These are phyloP conservation scores for Amanita jacksonii DNA, from an alignment of 768 basidiomycete species.

Conservation along the genomic window DNA sequence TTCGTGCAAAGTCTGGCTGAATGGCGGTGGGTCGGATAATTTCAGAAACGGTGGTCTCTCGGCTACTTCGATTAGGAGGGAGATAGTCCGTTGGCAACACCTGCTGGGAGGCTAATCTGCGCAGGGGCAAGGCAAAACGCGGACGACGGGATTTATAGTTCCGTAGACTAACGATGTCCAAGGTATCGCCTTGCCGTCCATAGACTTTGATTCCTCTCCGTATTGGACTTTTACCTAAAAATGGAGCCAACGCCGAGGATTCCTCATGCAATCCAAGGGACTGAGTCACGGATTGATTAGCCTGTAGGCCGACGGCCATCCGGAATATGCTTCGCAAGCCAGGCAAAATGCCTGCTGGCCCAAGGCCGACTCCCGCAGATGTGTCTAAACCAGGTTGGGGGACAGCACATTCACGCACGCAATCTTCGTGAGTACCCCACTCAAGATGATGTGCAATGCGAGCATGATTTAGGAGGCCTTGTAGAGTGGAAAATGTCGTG, in stretches of 20 bases:
- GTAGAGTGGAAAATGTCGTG: conserved; percentile 37
- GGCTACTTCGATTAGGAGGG: not conserved
- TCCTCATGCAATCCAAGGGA: conserved; percentile 42
- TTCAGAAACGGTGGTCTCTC: not conserved
- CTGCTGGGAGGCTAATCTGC: conserved; percentile 14
- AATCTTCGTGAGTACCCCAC: conserved; percentile 49
- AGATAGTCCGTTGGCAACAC: not conserved
- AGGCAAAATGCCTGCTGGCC: conserved; percentile 32
- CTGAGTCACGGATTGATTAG: conserved; percentile 17
- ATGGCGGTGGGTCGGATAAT: conserved; percentile 5
- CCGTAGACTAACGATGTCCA: conserved; percentile 25
- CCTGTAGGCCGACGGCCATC: conserved; percentile 31
- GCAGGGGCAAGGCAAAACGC: conserved; percentile 29
- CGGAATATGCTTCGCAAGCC: conserved; percentile 40
- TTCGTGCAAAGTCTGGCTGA: conserved; percentile 14
- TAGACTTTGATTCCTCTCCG: conserved; percentile 34
- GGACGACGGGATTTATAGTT: conserved; percentile 17
- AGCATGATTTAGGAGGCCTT: conserved; percentile 47
- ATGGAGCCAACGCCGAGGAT: conserved; percentile 38
- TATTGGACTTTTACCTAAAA: conserved; percentile 33
- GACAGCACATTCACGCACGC: conserved; percentile 40
- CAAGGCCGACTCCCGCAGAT: conserved; percentile 28
- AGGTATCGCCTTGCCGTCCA: conserved; percentile 25
- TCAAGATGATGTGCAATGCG: conserved; percentile 38
- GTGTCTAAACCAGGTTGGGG: conserved; percentile 30